Evolutionary conservation across 345 rosid species (phyloP), one percentile per base, ranked within the genome.

Genomic region (Eucalyptus brandiana): DNA sequence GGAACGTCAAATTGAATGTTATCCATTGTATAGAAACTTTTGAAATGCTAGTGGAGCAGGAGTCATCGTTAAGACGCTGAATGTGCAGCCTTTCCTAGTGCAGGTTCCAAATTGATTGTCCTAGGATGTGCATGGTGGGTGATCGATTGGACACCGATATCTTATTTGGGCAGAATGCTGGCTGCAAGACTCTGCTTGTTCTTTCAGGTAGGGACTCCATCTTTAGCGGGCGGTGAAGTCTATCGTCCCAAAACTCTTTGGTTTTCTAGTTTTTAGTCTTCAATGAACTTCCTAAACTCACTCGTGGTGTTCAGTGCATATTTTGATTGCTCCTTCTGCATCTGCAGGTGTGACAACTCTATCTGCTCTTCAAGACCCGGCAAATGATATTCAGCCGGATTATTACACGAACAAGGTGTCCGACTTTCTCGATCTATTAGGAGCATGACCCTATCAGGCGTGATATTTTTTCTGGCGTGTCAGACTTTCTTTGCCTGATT

Each of bases 71-170:
- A 76, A 76, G 83, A 37, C 1, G 28, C 45, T 76, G 15, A 76
- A 76, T 21, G 45, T 3, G 83, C 45, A 37, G 45, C 0, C 47
- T 76, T 37, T 76, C 81, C 45, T 21, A 37, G 45, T 76, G 83
- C 89, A 89, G 91, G 87, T 96, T 94, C 86, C 87, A 93, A 28
- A 93, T 96, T 80, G 91, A 89, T 65, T 93, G 96, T 87, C 91
- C 98, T 21, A 94, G 92, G 92, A 98, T 98, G 98, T 98, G 99
- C 88, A 97, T 97, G 98, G 98, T 98, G 89, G 99, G 99, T 62
- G 99, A 97, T 92, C 92, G 98, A 92, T 90, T 97, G 86, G 99
- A 98, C 93, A 97, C 99, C 7, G 99, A 98, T 92, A 95, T 97
- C 83, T 90, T 97, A 88, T 98, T 95, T 88, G 98, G 99, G 87